Evolutionary conservation across 495 filamentous ascomycete species (phyloP).

Genomic region (Hypoxylon trugodes): DNA sequence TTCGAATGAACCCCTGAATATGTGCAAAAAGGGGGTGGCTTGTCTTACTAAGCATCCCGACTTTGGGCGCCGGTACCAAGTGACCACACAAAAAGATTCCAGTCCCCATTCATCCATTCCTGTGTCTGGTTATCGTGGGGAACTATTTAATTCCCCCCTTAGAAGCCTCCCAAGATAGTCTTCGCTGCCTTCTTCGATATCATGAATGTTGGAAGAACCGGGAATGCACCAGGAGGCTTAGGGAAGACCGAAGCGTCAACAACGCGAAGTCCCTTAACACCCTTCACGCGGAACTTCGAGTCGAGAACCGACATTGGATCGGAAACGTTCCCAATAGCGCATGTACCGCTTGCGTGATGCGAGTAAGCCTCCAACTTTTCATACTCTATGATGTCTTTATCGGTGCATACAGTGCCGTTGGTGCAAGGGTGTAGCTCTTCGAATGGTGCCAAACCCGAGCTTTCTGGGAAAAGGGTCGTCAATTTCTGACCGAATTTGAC

Average conservation of each 20-base stretch:
- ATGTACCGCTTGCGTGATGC: constrained; percentile 63
- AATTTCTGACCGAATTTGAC: constrained; percentile 50
- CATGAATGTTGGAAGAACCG: constrained; percentile 67
- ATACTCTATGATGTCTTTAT: constrained; percentile 46
- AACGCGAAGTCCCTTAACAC: constrained; percentile 61
- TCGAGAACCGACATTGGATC: constrained; percentile 63
- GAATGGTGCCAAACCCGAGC: constrained; percentile 36
- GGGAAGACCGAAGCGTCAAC: constrained; percentile 68
- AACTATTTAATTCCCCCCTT: not conserved
- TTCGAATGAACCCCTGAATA: no score
- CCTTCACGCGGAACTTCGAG: constrained; percentile 60
- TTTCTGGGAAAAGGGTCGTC: constrained; percentile 19
- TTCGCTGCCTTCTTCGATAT: constrained; percentile 68
- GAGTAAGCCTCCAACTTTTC: constrained; percentile 53
- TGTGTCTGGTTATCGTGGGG: not conserved
- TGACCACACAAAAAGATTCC: not conserved
- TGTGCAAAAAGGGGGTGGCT: no score
- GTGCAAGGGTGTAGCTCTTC: constrained; percentile 45
- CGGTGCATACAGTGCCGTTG: constrained; percentile 38
- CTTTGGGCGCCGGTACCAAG: no score
- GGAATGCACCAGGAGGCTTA: constrained; percentile 62
- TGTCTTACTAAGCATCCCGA: no score
- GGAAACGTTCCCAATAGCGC: constrained; percentile 58
- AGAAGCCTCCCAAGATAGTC: constrained; percentile 54
- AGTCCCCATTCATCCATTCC: not conserved